A percentile compares a stretch with the other conserved stretches of the same genome.
phyloP scores from a whole-genome alignment of 805 yeast species.

The Yamadazyma endophytica region DNA sequence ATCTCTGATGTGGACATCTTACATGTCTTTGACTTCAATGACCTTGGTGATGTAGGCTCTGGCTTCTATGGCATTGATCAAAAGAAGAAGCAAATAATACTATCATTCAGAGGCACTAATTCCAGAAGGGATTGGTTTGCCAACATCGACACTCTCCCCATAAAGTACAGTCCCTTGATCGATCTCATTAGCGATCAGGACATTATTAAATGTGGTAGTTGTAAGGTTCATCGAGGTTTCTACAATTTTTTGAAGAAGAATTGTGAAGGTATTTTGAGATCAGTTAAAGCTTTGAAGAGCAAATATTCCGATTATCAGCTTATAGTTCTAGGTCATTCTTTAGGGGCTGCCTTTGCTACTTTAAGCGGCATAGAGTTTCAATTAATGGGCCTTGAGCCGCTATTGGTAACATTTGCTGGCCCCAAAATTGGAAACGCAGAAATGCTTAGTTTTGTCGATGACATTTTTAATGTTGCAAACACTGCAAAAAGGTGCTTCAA shows the following conservation, averaged over 20 bases:
- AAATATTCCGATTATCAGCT: conserved; percentile 46
- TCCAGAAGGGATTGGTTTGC: conserved; percentile 58
- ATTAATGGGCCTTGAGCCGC: conserved; percentile 49
- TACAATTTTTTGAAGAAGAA: conserved; percentile 42
- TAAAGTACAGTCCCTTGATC: conserved; percentile 44
- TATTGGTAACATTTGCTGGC: conserved; percentile 57
- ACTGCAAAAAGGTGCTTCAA: conserved; percentile 18
- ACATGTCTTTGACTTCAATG: conserved; percentile 36
- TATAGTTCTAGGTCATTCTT: conserved; percentile 66
- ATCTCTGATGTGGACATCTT: conserved; percentile 30
- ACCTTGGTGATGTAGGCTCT: conserved; percentile 45
- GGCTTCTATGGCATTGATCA: conserved; percentile 54
- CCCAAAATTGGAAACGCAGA: conserved; percentile 59
- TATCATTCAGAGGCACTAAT: conserved; percentile 63
- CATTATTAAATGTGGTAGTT: conserved; percentile 39
- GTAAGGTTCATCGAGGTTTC: conserved; percentile 66
- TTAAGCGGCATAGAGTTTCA: conserved; percentile 61
- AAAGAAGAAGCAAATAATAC: conserved; percentile 34
- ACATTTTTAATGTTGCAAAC: conserved; percentile 36
- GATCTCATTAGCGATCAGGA: conserved; percentile 6
- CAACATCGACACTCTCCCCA: conserved; percentile 49
- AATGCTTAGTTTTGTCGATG: conserved; percentile 51
- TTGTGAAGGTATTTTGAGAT: conserved; percentile 31
- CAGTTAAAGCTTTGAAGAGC: conserved; percentile 27
- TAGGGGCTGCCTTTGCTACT: conserved; percentile 69